Conservation (phyloP, 2,329 filamentous ascomycete species). For the Grosmannia clavigera region DNA sequence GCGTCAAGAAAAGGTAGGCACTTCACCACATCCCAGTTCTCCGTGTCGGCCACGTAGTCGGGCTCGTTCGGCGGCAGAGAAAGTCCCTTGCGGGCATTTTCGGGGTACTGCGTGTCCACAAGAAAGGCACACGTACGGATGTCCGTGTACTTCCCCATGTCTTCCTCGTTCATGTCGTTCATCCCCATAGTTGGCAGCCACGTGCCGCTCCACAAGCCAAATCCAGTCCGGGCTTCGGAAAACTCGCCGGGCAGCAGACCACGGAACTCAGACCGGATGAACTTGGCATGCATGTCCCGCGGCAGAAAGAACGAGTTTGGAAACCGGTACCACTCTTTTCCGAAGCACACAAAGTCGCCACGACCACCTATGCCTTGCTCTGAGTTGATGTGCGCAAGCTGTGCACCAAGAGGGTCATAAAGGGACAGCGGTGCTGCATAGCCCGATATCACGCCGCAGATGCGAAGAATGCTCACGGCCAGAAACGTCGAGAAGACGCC, state of each 20-base stretch:
- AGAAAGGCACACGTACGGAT: constrained; percentile 67
- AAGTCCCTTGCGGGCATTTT: constrained; percentile 20
- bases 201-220: constrained; percentile 69
- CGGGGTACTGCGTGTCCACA: constrained; percentile 74
- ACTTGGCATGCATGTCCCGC: constrained; percentile 71
- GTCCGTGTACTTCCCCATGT: constrained; percentile 74
- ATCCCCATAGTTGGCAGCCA: constrained; percentile 73
- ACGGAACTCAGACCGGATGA: constrained; percentile 79
- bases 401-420: constrained; percentile 54
- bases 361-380: constrained; percentile 31
- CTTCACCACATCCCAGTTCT: constrained; percentile 65
- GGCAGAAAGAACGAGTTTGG: constrained; percentile 88
- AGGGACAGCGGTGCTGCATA: constrained; percentile 71
- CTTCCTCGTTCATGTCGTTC: constrained; percentile 86
- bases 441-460: constrained; percentile 63
- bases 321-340: constrained; percentile 98
- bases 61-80: constrained; percentile 58
- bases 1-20: constrained; percentile 77
- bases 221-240: constrained; percentile 55
- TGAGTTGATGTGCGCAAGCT: constrained; percentile 13
- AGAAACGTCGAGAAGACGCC: constrained; percentile 6
- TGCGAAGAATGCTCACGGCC: constrained; percentile 52
- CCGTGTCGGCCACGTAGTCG: constrained; percentile 59
- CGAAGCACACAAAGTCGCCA: constrained; percentile 70
- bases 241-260: constrained; percentile 89